Conservation (phyloP, 345 rosid species). For the Triadica sebifera region DNA sequence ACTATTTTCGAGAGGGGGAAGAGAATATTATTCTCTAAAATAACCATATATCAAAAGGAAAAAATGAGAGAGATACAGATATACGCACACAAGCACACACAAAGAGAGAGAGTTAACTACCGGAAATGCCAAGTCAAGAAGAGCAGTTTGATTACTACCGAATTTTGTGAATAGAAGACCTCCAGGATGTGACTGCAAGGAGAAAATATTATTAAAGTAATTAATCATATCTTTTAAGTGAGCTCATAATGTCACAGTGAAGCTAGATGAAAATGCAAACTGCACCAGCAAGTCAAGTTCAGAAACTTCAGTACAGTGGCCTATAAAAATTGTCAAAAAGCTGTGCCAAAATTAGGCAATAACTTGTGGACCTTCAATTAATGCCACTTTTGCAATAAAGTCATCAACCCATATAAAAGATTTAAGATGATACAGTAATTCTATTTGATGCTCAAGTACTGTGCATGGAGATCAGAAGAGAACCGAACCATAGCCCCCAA, state of each 20-base stretch:
- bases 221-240: background rate
- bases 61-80: background rate
- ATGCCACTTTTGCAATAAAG: background rate
- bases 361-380: background rate
- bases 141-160: constrained; percentile 79
- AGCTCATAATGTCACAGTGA: background rate
- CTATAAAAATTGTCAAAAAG: background rate
- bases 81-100: background rate
- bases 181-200: constrained; percentile 83
- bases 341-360: background rate
- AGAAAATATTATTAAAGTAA: constrained; percentile 17
- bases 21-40: background rate
- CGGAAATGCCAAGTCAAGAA: constrained; percentile 86
- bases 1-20: background rate
- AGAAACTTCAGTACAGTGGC: background rate
- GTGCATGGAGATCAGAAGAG: background rate
- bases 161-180: constrained; percentile 82
- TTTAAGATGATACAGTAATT: background rate
- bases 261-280: background rate
- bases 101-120: constrained; percentile 36
- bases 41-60: background rate
- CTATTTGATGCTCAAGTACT: background rate
- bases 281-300: background rate
- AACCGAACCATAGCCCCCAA: background rate
- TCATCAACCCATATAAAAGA: background rate